phyloP scores from a whole-genome alignment of 1,284 basidiomycete species.

The Rhodotorula glutinis region DNA sequence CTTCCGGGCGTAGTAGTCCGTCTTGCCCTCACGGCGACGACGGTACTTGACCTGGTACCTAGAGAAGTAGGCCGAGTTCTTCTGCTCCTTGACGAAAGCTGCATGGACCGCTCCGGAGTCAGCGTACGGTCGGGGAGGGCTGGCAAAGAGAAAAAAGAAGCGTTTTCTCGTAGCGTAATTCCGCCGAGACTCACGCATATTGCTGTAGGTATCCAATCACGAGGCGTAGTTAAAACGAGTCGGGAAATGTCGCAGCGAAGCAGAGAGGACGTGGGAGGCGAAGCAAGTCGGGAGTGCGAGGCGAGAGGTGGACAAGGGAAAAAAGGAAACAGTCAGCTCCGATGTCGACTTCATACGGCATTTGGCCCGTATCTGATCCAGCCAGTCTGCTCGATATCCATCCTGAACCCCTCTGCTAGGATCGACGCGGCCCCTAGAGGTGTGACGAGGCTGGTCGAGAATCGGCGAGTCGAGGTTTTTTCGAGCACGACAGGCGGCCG shows the following conservation, averaged over 20 bases:
- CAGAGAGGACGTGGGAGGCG: neutral
- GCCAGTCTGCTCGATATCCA: no score
- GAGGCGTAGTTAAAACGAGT: no score
- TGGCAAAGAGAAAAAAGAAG: no score
- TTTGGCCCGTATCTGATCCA: no score
- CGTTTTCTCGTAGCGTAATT: no score
- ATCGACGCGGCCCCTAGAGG: no score
- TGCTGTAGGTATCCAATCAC: neutral
- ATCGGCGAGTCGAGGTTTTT: no score
- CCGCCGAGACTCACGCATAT: neutral
- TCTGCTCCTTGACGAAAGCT: conserved; percentile 52
- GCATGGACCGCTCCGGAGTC: neutral
- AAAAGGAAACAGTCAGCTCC: neutral
- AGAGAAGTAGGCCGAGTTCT: conserved; percentile 83
- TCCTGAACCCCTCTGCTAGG: no score
- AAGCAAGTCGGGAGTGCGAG: neutral
- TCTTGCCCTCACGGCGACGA: conserved; percentile 75
- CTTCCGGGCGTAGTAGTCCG: conserved; percentile 98
- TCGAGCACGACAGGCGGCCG: no score
- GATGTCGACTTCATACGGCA: neutral
- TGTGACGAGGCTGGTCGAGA: no score
- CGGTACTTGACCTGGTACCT: conserved; percentile 72
- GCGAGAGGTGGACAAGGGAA: no score
- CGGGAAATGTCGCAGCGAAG: no score
- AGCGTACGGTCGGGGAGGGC: neutral